Percentiles rank a stretch among this genome's conserved stretches.
These are phyloP conservation scores for Saccharomyces hybrid DNA, from an alignment of 1,139 yeast species.

Conservation along the genomic window DNA sequence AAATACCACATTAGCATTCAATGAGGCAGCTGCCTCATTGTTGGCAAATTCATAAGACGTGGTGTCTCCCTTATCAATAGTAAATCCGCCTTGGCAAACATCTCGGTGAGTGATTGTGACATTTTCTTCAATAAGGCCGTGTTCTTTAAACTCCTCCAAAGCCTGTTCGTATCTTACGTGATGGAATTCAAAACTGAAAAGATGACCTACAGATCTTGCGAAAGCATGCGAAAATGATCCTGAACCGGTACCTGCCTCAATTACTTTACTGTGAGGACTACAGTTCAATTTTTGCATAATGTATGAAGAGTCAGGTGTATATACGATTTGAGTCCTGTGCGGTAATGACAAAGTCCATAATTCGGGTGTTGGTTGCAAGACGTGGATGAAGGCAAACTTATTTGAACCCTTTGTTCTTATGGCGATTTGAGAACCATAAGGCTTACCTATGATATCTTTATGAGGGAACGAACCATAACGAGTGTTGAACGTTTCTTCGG, in stretches of 20 bases:
- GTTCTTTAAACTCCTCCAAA: constrained; percentile 61
- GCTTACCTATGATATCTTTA: constrained; percentile 68
- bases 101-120: constrained; percentile 78
- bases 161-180: constrained; percentile 79
- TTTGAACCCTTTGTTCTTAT: constrained; percentile 51
- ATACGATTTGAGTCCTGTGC: constrained; percentile 95
- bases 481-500: constrained; percentile 63
- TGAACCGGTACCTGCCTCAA: constrained; percentile 98
- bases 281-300: constrained; percentile 76
- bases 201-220: constrained; percentile 72
- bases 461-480: constrained; percentile 87
- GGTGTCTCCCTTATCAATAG: constrained; percentile 35
- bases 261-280: constrained; percentile 68
- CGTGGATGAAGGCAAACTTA: constrained; percentile 71
- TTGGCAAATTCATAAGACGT: constrained; percentile 28
- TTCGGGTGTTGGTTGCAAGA: constrained; percentile 89
- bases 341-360: constrained; percentile 92
- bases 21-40: constrained; percentile 23
- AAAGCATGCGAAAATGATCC: constrained; percentile 93
- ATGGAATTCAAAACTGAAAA: constrained; percentile 89
- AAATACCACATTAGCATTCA: constrained; percentile 67
- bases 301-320: constrained; percentile 90
- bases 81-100: constrained; percentile 84
- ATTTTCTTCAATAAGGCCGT: constrained; percentile 47
- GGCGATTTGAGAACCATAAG: constrained; percentile 80